These are phyloP conservation scores for Inga oerstediana DNA, from an alignment of 306 rosid species.

Conservation along the genomic window DNA sequence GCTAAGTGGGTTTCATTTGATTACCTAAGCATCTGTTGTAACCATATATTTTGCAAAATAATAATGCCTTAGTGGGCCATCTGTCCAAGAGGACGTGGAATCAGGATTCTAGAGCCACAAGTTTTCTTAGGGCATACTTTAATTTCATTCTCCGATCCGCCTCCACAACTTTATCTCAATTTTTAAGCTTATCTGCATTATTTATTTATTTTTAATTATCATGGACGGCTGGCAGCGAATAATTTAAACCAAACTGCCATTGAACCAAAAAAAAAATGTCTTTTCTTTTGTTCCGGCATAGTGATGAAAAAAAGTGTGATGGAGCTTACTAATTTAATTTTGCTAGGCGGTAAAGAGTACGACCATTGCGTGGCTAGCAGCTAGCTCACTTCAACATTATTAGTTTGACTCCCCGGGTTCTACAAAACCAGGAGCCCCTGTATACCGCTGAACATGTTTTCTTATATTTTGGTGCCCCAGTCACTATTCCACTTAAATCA, in stretches of 20 bases:
- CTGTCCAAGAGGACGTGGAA: constrained; percentile 45
- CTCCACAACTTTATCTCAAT: neutral
- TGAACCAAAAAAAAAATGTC: neutral
- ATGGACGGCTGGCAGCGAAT: constrained; percentile 31
- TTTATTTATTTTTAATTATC: constrained; percentile 2
- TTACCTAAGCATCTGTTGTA: constrained; percentile 12
- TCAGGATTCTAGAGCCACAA: constrained; percentile 32
- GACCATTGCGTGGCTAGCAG: neutral
- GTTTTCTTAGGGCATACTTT: constrained; percentile 18
- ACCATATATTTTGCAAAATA: neutral
- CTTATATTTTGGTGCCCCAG: neutral
- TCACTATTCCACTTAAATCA: neutral
- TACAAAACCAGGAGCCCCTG: neutral
- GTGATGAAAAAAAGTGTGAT: neutral
- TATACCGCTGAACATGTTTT: neutral
- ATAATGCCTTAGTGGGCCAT: neutral
- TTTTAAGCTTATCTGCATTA: constrained; percentile 30
- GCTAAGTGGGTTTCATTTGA: neutral
- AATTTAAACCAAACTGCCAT: constrained; percentile 19
- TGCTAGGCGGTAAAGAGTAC: neutral
- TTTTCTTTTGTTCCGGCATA: constrained; percentile 13
- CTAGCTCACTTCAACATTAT: neutral
- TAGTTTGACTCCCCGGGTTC: neutral
- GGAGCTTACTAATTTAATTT: neutral
- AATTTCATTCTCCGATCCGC: neutral